A percentile compares a stretch with the other conserved stretches of the same genome.
Evolutionary conservation across 2,329 filamentous ascomycete species (phyloP).

Genomic region (Dryadomyces sulphureus): DNA sequence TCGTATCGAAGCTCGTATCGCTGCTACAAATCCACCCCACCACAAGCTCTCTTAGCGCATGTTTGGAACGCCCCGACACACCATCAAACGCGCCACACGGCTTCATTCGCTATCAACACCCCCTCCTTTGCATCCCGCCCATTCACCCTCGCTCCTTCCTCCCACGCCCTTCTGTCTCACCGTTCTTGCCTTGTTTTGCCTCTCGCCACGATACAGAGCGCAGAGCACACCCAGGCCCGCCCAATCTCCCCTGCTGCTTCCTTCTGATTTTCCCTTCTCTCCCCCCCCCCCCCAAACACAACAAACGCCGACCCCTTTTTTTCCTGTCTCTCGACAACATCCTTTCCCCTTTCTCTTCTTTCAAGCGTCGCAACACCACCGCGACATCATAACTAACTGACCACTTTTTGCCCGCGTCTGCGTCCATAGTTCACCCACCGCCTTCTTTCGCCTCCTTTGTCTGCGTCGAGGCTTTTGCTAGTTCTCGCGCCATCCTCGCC

Average conservation of each 20-base stretch:
- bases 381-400: constrained; percentile 4
- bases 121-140: constrained; percentile 15
- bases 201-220: neutral
- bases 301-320: constrained; percentile 5
- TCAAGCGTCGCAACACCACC: constrained; percentile 6
- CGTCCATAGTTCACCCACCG: neutral
- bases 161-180: neutral
- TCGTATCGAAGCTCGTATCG: no score
- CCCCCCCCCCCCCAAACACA: constrained; percentile 6
- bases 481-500: constrained; percentile 23
- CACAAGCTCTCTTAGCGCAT: constrained; percentile 6
- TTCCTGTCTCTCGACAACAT: constrained; percentile 1
- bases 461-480: constrained; percentile 27
- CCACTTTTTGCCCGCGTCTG: neutral
- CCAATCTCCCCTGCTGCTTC: neutral
- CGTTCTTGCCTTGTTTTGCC: neutral
- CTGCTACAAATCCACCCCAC: constrained; percentile 5
- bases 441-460: neutral
- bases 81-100: neutral
- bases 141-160: constrained; percentile 11
- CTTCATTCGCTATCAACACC: constrained; percentile 5
- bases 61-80: constrained; percentile 6
- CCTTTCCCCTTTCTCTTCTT: constrained; percentile 3
- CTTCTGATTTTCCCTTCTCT: neutral
- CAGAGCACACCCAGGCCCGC: neutral